Evolutionary conservation across 2,329 filamentous ascomycete genomes (phyloP), one percentile per base, ranked within the genome.

Genomic region (Escovopsis sp.): DNA sequence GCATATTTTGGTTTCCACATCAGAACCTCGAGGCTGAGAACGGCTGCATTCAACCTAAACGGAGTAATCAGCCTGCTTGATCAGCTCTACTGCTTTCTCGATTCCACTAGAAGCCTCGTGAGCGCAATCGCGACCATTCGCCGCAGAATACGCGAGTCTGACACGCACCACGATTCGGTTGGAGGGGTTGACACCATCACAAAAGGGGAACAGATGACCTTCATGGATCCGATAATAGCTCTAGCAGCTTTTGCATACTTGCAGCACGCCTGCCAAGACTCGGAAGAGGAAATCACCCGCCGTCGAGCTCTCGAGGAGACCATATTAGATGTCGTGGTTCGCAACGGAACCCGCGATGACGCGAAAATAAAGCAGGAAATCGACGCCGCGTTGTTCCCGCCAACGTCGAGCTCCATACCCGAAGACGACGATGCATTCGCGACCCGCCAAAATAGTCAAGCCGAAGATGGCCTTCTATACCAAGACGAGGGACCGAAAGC

Each of bases 321-420:
- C 2, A 64, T 82, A 8, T 82, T 78, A 77, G 78, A 82, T 51
- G 71, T 81, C 3, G 75, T 82, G 7, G 72, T 82, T 0, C 60
- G 73, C 8, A 65, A 69, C 38, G 67, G 72, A 33, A 69, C 80
- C 28, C 75, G 79, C 47, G 61, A 77, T 4, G 61, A 65, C 41
- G 62, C 65, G 11, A 59, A 61, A 7, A 28, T 43, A 11, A 11
- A 32, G 28, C 28, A 9, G 8, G 28, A 32, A 23, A 1, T 32
- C 4, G 28, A 32, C 28, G 28, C 8, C 28, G 28, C 28, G 28
- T 9, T 3, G 11, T 32, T 7, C 28, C 11, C 11, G 28, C 28
- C 28, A 7, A 9, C 28, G 11, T 32, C 28, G 6, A 9, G 8
- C 28, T 9, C 28, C 8, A 32, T 7, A 32, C 4, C 41, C 0